Percentiles rank a stretch among this genome's conserved stretches.
Evolutionary conservation across 2,329 filamentous ascomycete genomes (phyloP).

Genomic region (Ceratocystis huliohia): DNA sequence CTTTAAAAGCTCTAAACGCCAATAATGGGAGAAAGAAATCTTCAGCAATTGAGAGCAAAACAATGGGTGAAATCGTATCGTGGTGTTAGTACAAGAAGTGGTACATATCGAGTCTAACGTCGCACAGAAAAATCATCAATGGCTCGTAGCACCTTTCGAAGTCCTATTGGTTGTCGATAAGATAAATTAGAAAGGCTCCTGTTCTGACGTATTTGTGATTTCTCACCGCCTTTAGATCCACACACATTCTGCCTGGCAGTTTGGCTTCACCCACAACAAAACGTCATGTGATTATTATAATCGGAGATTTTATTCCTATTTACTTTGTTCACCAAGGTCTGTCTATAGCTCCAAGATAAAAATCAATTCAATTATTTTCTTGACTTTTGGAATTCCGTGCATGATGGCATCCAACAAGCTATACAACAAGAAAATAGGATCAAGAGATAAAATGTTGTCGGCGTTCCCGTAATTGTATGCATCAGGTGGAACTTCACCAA

Average conservation of each 20-base stretch:
- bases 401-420: background rate
- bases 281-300: background rate
- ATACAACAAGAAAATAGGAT: background rate
- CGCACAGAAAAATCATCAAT: constrained; percentile 8
- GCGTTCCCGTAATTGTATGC: background rate
- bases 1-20: background rate
- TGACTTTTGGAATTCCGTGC: background rate
- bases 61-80: background rate
- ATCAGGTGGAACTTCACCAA: background rate
- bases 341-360: background rate
- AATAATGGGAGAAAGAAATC: background rate
- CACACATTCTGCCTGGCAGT: background rate
- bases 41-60: background rate
- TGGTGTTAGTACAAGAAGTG: no score
- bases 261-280: background rate
- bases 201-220: background rate
- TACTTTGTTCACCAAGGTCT: background rate
- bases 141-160: background rate
- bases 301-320: background rate
- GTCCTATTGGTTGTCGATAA: constrained; percentile 15
- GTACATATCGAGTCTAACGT: background rate
- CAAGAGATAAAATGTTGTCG: background rate
- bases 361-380: background rate
- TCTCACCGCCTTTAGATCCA: background rate
- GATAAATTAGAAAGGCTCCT: background rate